Percentiles rank a stretch among this genome's conserved stretches.
These are phyloP conservation scores for Sarocladium kiliense DNA, from an alignment of 2,329 filamentous ascomycete species.

Conservation along the genomic window DNA sequence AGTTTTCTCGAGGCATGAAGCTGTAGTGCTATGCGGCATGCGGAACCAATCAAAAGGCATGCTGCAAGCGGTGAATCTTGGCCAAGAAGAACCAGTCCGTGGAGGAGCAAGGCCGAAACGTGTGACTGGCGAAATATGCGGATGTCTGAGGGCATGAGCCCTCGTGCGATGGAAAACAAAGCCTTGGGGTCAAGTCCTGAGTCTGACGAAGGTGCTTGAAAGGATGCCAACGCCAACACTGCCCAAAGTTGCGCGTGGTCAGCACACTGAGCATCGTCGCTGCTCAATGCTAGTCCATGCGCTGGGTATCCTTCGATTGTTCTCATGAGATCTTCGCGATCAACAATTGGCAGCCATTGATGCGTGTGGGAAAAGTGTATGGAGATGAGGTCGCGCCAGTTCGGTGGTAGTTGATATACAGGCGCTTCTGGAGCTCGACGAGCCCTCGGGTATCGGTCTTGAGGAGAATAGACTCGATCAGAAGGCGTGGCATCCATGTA, in stretches of 20 bases:
- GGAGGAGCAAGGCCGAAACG: slow-evolving; percentile 39
- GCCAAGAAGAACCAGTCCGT: slow-evolving; percentile 60
- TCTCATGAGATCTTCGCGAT: slow-evolving; percentile 57
- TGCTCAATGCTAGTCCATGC: slow-evolving; percentile 24
- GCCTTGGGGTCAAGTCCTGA: slow-evolving; percentile 18
- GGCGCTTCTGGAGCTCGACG: background rate
- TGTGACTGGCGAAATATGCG: slow-evolving; percentile 38
- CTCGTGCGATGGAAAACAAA: slow-evolving; percentile 46
- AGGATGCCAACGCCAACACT: slow-evolving; percentile 51
- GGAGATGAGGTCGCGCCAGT: slow-evolving; percentile 59
- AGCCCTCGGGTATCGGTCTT: slow-evolving; percentile 2
- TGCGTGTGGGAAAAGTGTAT: slow-evolving; percentile 73
- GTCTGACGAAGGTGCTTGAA: slow-evolving; percentile 37
- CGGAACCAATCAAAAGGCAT: slow-evolving; percentile 60
- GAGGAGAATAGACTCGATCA: slow-evolving; percentile 1
- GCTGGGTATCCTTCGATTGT: slow-evolving; percentile 37
- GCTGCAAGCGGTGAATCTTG: slow-evolving; percentile 51
- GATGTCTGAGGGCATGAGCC: slow-evolving; percentile 43
- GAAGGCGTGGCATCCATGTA: background rate
- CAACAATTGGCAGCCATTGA: slow-evolving; percentile 69
- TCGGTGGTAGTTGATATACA: slow-evolving; percentile 37
- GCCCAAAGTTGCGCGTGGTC: slow-evolving; percentile 57
- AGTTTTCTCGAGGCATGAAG: slow-evolving; percentile 12
- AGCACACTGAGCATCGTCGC: slow-evolving; percentile 18
- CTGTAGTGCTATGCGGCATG: slow-evolving; percentile 42